Percentiles rank a stretch among this genome's conserved stretches.
phyloP scores from a whole-genome alignment of 441 rosid species.

The Theobroma grandiflorum region DNA sequence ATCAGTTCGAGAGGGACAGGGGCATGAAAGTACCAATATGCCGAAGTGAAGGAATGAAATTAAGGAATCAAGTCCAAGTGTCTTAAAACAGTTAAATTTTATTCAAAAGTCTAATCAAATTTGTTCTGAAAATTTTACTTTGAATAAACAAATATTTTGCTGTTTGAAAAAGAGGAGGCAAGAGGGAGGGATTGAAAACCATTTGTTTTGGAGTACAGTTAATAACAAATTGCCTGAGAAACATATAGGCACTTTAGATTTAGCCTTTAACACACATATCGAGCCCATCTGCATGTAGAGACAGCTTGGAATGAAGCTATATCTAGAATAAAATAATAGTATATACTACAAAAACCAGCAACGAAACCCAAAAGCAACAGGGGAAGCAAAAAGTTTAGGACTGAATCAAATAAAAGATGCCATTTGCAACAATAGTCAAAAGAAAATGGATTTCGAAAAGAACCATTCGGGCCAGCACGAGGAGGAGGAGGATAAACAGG shows the following conservation, averaged over 20 bases:
- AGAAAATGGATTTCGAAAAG: background rate
- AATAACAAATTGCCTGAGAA: too few relatives aligned
- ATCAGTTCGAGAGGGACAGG: background rate
- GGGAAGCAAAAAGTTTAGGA: slow-evolving; percentile 6
- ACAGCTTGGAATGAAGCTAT: slow-evolving; percentile 33
- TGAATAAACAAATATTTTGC: too few relatives aligned
- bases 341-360: background rate
- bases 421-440: background rate
- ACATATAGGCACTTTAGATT: too few relatives aligned
- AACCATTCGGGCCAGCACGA: slow-evolving; percentile 64
- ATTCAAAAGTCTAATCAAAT: too few relatives aligned
- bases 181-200: too few relatives aligned
- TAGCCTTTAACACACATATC: slow-evolving; percentile 28
- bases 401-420: slow-evolving; percentile 3
- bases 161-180: too few relatives aligned
- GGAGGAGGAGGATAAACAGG: slow-evolving; percentile 48
- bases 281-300: slow-evolving; percentile 47
- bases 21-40: background rate
- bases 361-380: slow-evolving; percentile 30
- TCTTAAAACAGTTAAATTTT: too few relatives aligned
- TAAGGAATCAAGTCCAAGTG: too few relatives aligned
- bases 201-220: too few relatives aligned
- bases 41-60: background rate
- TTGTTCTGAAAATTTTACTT: too few relatives aligned
- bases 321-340: slow-evolving; percentile 24